Evolutionary conservation across 441 rosid species (phyloP), one percentile per base, ranked within the genome.

Genomic region (Syzygium malaccense): DNA sequence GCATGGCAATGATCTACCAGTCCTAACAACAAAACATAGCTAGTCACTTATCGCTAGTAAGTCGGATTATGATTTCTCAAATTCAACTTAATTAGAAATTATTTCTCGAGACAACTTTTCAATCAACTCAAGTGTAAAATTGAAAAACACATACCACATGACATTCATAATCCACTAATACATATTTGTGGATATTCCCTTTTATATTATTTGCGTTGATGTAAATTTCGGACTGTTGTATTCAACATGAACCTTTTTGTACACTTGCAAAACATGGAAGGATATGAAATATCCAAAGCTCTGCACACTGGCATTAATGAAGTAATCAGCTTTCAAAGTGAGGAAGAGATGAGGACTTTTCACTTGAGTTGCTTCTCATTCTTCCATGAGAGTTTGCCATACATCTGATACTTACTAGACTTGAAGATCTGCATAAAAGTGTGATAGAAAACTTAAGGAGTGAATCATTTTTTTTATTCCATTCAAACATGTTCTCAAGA

Each of bases 401-500:
- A 26, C 17, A 1, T 26, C 5, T 26, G 30, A 58, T 26, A 58
- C 30, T 58, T 57, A 25, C n/a, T 25, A 57, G 62, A 25, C n/a
- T 25, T 57, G 62, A 14, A 25, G 62, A 11, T 57, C 62, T 4
- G 6, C 62, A 57, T 57, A 10, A 4, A 57, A 57, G n/a, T 57
- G 12, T 57, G 4, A 11, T 4, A 0, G 0, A 25, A 56, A 20
- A 56, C 4, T 3, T 20, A 56, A 8, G 26, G 9, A 57, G 62
- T 25, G n/a, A 57, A 57, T n/a, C n/a, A 57, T 25, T 10, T 25
- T 57, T 25, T 13, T 25, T 0, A 0, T 57, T 25, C 14, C n/a
- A 57, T 57, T 57, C 14, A 25, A 57, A 25, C 0, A 25, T 25
- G 62, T 57, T 57, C 6, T 57, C 14, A 4, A 57, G 62, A 57